Evolutionary conservation across 176 grass and related monocot species (phyloP).

Genomic region (Dactylis glomerata): DNA sequence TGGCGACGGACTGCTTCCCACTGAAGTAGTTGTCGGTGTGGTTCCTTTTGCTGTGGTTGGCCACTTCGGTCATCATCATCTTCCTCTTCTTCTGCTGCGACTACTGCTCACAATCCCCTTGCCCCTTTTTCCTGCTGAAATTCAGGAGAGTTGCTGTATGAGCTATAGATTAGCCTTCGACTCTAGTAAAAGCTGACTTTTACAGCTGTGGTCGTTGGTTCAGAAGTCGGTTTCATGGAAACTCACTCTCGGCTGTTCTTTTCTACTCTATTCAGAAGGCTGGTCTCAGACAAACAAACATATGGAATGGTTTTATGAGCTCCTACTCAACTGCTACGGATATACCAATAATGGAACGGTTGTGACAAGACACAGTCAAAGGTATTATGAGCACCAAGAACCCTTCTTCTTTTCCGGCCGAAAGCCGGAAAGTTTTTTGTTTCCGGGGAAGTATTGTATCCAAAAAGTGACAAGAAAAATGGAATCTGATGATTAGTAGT

Average conservation of each 20-base stretch:
- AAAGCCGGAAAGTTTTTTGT: neutral
- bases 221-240: conserved; percentile 29
- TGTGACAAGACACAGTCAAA: conserved; percentile 27
- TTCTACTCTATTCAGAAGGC: conserved; percentile 5
- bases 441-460: neutral
- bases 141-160: neutral
- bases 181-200: conserved; percentile 35
- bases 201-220: conserved; percentile 38
- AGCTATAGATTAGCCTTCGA: neutral
- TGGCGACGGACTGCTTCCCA: conserved; percentile 19
- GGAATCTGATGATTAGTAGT: neutral
- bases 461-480: neutral
- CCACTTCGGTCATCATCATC: conserved; percentile 84
- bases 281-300: neutral
- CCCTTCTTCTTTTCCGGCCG: neutral
- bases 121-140: conserved; percentile 29
- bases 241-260: conserved; percentile 20
- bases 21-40: conserved; percentile 55
- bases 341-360: conserved; percentile 10
- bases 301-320: conserved; percentile 1
- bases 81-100: conserved; percentile 9
- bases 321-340: conserved; percentile 14
- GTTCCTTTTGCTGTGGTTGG: conserved; percentile 62
- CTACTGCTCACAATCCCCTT: neutral
- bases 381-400: neutral